Percentiles rank a stretch among this genome's conserved stretches.
Evolutionary conservation across 768 basidiomycete genomes (phyloP).

Genomic region (Hygrophoropsis aurantiaca): DNA sequence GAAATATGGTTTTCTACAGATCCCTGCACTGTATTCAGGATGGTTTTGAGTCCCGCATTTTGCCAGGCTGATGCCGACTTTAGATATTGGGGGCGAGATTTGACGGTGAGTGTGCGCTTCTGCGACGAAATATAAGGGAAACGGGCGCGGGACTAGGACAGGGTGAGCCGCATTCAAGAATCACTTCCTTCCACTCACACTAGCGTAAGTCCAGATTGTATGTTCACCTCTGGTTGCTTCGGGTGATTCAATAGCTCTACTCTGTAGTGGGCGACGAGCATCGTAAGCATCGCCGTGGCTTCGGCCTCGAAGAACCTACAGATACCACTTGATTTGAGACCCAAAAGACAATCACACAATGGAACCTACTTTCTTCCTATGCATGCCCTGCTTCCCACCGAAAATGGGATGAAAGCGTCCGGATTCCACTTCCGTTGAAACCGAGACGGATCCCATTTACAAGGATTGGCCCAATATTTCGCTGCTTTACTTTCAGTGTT

Average conservation of each 20-base stretch:
- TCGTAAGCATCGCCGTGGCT: conserved; percentile 49
- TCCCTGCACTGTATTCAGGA: no score
- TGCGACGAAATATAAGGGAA: no score
- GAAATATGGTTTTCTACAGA: no score
- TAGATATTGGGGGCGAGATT: no score
- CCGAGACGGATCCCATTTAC: conserved; percentile 37
- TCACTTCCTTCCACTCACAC: no score
- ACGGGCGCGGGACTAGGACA: no score
- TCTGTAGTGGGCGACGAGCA: conserved; percentile 46
- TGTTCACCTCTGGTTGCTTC: background rate
- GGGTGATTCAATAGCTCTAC: conserved; percentile 48
- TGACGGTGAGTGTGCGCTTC: no score
- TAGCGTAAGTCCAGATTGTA: background rate
- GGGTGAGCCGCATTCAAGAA: no score
- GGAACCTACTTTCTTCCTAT: conserved; percentile 39
- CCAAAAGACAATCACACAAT: background rate
- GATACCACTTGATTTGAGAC: background rate
- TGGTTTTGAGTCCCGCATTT: no score
- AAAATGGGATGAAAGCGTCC: conserved; percentile 49
- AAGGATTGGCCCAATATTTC: conserved; percentile 35
- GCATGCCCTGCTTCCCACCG: conserved; percentile 40
- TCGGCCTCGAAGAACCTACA: conserved; percentile 50
- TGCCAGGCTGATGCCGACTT: no score
- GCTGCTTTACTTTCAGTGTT: conserved; percentile 15
- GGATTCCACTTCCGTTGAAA: conserved; percentile 55